phyloP scores from a whole-genome alignment of 108 stramenopile genomes.

The Cyclotella baltica region DNA sequence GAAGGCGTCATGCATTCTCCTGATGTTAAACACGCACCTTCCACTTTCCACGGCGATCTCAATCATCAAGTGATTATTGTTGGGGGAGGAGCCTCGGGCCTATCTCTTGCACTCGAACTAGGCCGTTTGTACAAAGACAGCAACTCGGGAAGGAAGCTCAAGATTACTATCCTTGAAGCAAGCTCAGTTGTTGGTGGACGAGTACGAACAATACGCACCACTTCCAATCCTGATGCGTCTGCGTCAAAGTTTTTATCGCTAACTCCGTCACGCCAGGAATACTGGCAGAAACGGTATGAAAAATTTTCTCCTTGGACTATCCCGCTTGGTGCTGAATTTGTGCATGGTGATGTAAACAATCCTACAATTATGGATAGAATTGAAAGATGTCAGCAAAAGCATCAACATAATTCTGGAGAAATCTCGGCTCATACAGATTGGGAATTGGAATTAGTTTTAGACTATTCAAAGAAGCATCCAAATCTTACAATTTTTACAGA shows the following conservation, averaged over 20 bases:
- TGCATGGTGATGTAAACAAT: conserved; percentile 44
- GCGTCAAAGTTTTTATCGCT: neutral
- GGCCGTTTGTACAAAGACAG: neutral
- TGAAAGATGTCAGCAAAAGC: neutral
- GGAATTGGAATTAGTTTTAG: conserved; percentile 15
- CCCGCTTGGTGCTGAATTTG: conserved; percentile 49
- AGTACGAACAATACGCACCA: conserved; percentile 44
- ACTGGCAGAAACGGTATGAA: conserved; percentile 14
- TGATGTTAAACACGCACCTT: too few relatives aligned
- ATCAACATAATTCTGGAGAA: neutral
- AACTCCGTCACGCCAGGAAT: neutral
- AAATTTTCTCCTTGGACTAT: conserved; percentile 46
- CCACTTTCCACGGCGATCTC: too few relatives aligned
- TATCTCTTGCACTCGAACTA: conserved; percentile 3
- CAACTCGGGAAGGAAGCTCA: neutral
- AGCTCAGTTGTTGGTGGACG: conserved; percentile 40
- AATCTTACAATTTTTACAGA: conserved; percentile 23
- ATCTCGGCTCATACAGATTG: neutral
- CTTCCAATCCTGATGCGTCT: neutral
- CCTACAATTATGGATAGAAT: conserved; percentile 20
- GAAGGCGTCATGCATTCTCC: too few relatives aligned
- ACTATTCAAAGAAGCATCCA: conserved; percentile 1
- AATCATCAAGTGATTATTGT: conserved; percentile 15
- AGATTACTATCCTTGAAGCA: conserved; percentile 43
- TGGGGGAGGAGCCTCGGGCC: conserved; percentile 8